Percentiles rank a stretch among this genome's conserved stretches.
Conservation (phyloP, 2,329 filamentous ascomycete species). For the Pleoardoris graminearum region DNA sequence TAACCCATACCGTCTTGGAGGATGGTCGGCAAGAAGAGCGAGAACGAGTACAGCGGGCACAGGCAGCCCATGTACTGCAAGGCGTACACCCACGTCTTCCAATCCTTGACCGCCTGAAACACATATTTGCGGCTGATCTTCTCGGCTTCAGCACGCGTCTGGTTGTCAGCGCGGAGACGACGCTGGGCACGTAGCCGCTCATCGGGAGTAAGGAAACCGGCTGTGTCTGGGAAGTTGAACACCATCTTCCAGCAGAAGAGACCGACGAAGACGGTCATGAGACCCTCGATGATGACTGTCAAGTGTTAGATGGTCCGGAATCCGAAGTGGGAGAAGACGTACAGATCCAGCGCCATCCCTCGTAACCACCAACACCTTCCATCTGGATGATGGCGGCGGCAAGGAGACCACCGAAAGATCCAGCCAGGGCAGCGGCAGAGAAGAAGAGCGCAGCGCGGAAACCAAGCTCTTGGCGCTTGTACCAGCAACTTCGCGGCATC, state of each 20-base stretch:
- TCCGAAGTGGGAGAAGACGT: slow-evolving; percentile 3
- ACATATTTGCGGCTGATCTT: slow-evolving; percentile 42
- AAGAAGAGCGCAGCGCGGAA: slow-evolving; percentile 63
- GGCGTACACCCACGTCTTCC: slow-evolving; percentile 57
- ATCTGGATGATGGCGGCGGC: slow-evolving; percentile 64
- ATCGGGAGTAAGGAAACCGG: slow-evolving; percentile 58
- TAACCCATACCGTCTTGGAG: slow-evolving; percentile 53
- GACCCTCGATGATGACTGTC: slow-evolving; percentile 42
- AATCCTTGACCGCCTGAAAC: slow-evolving; percentile 51
- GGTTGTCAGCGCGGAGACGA: slow-evolving; percentile 69
- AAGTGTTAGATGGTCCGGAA: slow-evolving; percentile 15
- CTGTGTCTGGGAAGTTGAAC: slow-evolving; percentile 65
- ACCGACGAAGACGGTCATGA: slow-evolving; percentile 44
- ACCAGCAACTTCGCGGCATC: slow-evolving; percentile 49
- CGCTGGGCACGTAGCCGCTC: slow-evolving; percentile 62
- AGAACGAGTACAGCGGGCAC: slow-evolving; percentile 46
- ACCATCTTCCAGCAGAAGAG: slow-evolving; percentile 59
- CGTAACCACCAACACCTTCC: slow-evolving; percentile 56
- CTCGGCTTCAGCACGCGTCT: slow-evolving; percentile 63
- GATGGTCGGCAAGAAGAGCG: slow-evolving; percentile 53
- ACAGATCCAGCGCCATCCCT: slow-evolving; percentile 48
- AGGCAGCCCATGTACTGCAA: slow-evolving; percentile 67
- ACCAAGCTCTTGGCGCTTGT: slow-evolving; percentile 58
- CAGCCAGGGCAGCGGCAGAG: slow-evolving; percentile 60
- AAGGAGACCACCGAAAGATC: slow-evolving; percentile 64